Base-by-base conservation (phyloP, 352 stramenopile genomes). In the Nothophytophthora sp. region DNA sequence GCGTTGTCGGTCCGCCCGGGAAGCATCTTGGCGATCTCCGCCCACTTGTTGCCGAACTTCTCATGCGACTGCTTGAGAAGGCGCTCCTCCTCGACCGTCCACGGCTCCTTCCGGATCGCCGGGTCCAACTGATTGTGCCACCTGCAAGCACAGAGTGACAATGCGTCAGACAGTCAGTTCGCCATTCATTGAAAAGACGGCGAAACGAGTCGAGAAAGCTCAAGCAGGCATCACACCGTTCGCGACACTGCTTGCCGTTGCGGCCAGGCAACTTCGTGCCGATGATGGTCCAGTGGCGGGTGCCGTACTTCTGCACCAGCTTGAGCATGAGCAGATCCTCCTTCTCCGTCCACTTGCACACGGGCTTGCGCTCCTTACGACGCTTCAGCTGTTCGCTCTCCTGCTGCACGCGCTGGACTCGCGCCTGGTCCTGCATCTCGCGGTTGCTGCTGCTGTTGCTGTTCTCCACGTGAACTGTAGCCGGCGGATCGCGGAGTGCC, bases 281-380 rank as follows among this genome's bases (percentile, higher is more conserved):
- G 50, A 99, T 99, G 66, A 98, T 85, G 12, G 92, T 97, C 97
- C 97, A 99, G 56, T 98, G 88, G 63, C 98, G 98, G 15, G 83
- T 91, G 41, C 97, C 97, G 45, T 94, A 96, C 58, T 94, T 85
- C 40, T 91, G 73, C 51, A 97, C 89, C 23, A 92, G 71, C 55
- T 88, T 86, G 45, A 92, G 70, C 70, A 98, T 92, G 27, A 96
- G 51, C 38, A 80, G 57, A 39, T 98, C 92, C 61, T 98, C 92
- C 48, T 95, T 89, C 41, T 89, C 77, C 2, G 81, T 90, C 83
- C 83, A 94, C 51, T 92, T 93, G 67, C 76, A 82, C 55, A 95
- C 76, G 13, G 80, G 79, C 33, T 93, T 93, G 58, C 82, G 76
- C 43, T 90, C 78, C 47, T 84, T 90, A 42, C 68, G 65, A 12